Evolutionary conservation across 768 basidiomycete species (phyloP), one percentile per base, ranked within the genome.

Genomic region (Leccinum broughii): DNA sequence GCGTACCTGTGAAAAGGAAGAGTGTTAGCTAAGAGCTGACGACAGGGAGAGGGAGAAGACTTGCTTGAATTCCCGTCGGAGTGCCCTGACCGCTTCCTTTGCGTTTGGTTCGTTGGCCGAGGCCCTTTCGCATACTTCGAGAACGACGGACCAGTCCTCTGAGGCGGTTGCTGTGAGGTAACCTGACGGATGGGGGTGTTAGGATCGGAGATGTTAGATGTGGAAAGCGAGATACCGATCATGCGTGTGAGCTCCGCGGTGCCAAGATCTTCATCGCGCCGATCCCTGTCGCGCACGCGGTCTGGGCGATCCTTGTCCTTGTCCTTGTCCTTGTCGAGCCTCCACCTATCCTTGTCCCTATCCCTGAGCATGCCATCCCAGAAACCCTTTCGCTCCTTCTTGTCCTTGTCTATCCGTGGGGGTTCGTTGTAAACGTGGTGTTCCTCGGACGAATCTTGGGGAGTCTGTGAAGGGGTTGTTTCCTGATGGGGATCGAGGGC

Each of bases 41-140:
- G n/a, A 62, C 67, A 32, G 8, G 0, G 53, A 26, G 30, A 6
- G 11, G 39, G 15, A 22, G 3, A 28, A 28, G 30, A 71, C 82
- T 59, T 61, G 90, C 86, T 94, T 94, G 81, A 97, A 92, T 72
- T 93, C 93, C 48, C 87, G 83, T 53, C 93, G 77, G 49, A 95
- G 78, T 1, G 93, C 91, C 56, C 86, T 85, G 6, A 89, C 85
- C 22, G 22, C 22, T 22, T 22, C 22, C 22, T 22, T 22, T 10
- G 92, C 90, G 56, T 86, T 86, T 30, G 75, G 70, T 58, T 94
- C 92, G 65, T 69, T 89, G 2, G 83, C 73, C 1, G 90, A 90
- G 4, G 91, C 90, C 35, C 90, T 80, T 56, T 96, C 93, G 67
- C 91, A 94, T 14, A 95, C 90, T 56, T 93, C 92, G 54, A 93